Percentiles rank a stretch among this genome's conserved stretches.
Evolutionary conservation across 176 grass and related monocot species (phyloP).

Genomic region (Avena sativa): DNA sequence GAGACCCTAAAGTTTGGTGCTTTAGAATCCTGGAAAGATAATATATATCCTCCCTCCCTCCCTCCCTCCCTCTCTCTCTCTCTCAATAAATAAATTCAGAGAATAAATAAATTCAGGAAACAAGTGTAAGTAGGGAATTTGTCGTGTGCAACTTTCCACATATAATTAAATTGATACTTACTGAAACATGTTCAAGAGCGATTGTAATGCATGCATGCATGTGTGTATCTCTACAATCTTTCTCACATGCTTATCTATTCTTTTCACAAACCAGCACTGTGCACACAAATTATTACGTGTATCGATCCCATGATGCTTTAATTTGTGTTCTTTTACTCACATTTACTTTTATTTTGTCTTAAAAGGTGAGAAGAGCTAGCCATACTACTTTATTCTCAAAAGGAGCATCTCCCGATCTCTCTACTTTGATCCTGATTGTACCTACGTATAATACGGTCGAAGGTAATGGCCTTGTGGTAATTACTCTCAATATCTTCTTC

Average conservation of each 20-base stretch:
- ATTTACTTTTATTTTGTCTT: slow-evolving; percentile 38
- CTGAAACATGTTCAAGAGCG: slow-evolving; percentile 17
- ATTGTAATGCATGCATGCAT: not conserved
- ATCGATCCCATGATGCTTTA: slow-evolving; percentile 49
- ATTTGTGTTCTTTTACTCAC: slow-evolving; percentile 17
- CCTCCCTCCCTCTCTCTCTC: slow-evolving; percentile 11
- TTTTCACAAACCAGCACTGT: slow-evolving; percentile 39
- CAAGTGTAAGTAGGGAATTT: slow-evolving; percentile 61
- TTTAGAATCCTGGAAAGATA: slow-evolving; percentile 86
- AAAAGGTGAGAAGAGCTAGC: slow-evolving; percentile 45
- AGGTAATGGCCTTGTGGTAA: not conserved
- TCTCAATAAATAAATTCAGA: slow-evolving; percentile 23
- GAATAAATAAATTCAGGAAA: slow-evolving; percentile 35
- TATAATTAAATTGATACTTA: slow-evolving; percentile 44
- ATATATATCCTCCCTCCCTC: slow-evolving; percentile 33
- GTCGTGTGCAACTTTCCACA: slow-evolving; percentile 47
- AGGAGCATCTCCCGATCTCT: slow-evolving; percentile 32
- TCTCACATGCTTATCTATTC: slow-evolving; percentile 61
- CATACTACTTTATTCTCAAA: slow-evolving; percentile 50
- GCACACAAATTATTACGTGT: slow-evolving; percentile 35
- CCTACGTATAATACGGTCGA: not conserved
- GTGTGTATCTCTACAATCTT: slow-evolving; percentile 19
- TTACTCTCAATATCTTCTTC: not conserved
- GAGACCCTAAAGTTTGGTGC: slow-evolving; percentile 58
- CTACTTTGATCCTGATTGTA: slow-evolving; percentile 22